phyloP scores from a whole-genome alignment of 108 stramenopile species.

The Cyclotella baltica region DNA sequence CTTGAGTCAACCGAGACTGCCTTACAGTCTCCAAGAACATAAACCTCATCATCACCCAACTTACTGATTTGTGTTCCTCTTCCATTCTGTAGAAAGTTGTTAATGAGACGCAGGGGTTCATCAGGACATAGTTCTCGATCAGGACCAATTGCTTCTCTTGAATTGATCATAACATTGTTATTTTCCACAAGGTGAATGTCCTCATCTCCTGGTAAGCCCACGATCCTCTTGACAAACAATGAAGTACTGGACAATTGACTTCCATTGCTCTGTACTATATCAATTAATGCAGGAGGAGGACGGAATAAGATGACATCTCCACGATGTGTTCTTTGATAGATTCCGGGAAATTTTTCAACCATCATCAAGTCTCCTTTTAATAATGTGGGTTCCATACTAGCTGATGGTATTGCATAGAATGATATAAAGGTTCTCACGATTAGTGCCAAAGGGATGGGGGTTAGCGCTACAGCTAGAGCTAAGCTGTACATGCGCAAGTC shows the following conservation, averaged over 20 bases:
- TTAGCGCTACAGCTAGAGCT: conserved; percentile 50
- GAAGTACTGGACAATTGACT: conserved; percentile 48
- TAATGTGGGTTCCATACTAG: conserved; percentile 62
- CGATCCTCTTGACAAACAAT: conserved; percentile 53
- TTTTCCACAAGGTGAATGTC: conserved; percentile 33
- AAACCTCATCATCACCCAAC: conserved; percentile 41
- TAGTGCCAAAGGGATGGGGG: conserved; percentile 51
- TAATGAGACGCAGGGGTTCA: conserved; percentile 53
- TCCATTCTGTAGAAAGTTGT: conserved; percentile 40
- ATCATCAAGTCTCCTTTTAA: conserved; percentile 58
- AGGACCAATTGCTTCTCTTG: conserved; percentile 38
- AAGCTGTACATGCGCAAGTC: conserved; percentile 44
- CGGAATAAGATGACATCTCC: conserved; percentile 64
- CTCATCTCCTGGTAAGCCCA: conserved; percentile 50
- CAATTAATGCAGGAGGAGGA: conserved; percentile 53
- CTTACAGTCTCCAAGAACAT: conserved; percentile 60
- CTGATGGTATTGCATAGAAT: conserved; percentile 55
- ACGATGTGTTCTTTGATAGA: conserved; percentile 43
- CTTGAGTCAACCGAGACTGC: conserved; percentile 54
- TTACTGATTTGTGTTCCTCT: conserved; percentile 37
- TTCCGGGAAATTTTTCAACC: conserved; percentile 58
- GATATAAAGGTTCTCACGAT: conserved; percentile 37
- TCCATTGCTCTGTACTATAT: conserved; percentile 46
- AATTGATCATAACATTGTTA: conserved; percentile 37
- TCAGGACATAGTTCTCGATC: conserved; percentile 41